A percentile compares a stretch with the other conserved stretches of the same genome.
phyloP scores from a whole-genome alignment of 83 land plant genomes.

The Thuja plicata region DNA sequence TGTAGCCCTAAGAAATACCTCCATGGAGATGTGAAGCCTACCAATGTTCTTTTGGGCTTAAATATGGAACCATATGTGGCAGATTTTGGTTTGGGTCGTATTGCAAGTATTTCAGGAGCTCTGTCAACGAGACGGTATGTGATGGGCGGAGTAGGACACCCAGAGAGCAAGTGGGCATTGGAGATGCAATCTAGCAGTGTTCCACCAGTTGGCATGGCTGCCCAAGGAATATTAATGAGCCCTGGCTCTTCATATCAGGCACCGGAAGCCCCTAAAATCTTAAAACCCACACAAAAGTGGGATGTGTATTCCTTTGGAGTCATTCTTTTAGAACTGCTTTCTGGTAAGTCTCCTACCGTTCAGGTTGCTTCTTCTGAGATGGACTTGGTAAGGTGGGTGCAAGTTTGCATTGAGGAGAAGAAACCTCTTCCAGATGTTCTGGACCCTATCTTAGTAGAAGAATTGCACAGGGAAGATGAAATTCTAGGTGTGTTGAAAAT shows the following conservation, averaged over 20 bases:
- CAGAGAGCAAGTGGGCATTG: conserved; percentile 25
- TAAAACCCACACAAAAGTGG: conserved; percentile 86
- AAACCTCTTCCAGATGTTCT: conserved; percentile 69
- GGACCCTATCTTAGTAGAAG: conserved; percentile 58
- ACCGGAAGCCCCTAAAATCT: conserved; percentile 61
- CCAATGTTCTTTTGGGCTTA: conserved; percentile 68
- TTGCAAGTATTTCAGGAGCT: conserved; percentile 68
- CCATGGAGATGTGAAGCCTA: conserved; percentile 88
- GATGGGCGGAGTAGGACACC: conserved; percentile 29
- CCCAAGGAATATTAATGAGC: conserved; percentile 15
- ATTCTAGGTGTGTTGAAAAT: conserved; percentile 63
- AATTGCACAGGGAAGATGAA: conserved; percentile 51
- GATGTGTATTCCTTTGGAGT: conserved; percentile 93
- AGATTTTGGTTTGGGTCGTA: conserved; percentile 79
- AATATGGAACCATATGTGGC: conserved; percentile 76
- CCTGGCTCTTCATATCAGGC: conserved; percentile 55
- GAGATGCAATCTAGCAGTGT: conserved; percentile 22
- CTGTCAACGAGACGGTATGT: neutral
- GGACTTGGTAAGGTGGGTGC: conserved; percentile 78
- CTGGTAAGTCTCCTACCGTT: conserved; percentile 66
- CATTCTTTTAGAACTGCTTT: conserved; percentile 78
- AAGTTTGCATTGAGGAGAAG: conserved; percentile 64
- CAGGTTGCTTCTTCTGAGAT: conserved; percentile 51
- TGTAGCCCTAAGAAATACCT: conserved; percentile 82
- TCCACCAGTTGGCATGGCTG: neutral